Evolutionary conservation across 1,284 basidiomycete genomes (phyloP), one percentile per base, ranked within the genome.

Genomic region (Cerrena zonata): DNA sequence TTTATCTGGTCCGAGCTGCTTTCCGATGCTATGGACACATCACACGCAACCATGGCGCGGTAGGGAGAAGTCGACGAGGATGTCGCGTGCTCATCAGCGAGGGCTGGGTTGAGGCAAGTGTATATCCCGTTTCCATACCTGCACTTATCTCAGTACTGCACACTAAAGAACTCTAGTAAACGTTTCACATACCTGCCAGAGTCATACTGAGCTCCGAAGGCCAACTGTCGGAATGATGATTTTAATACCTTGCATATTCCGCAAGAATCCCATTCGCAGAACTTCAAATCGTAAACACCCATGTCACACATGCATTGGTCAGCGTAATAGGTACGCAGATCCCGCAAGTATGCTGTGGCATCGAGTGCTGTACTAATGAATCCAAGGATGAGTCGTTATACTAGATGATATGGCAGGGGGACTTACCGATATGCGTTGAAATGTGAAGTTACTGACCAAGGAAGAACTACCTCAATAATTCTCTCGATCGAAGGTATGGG

Each of bases 301-400:
- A 84, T 65, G 61, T 84, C 79, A 63, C 82, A 84, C 36, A 84
- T 79, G 57, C 81, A 82, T 53, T 82, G 80, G 1, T 78, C 71
- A 51, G 77, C 74, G 54, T 83, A 76, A 58, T 80, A 84, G 36
- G 77, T 79, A 53, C 74, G 73, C 45, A 82, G 68, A 58, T 79
- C 71, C 53, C 69, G 67, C 50, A 66, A 57, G 1, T 65, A 61
- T 57, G 41, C 42, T 22, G 44, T 44, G 4, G 52, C 22, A 53
- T 67, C 62, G 50, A 67, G 56, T 45, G 61, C 63, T 41, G 61
- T 59, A 40, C 68, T 71, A 47, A 13, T 42, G 11, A 12, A 42
- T 42, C 13, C 40, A 11, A 42, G 19, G 11, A 12, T 10, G 22
- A 21, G 13, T 11, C 36, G 30, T 19, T 39, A 10, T 27, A 27